A percentile compares a stretch with the other conserved stretches of the same genome.
phyloP scores from a whole-genome alignment of 2,329 filamentous ascomycete genomes.

The Trichoderma sp. region DNA sequence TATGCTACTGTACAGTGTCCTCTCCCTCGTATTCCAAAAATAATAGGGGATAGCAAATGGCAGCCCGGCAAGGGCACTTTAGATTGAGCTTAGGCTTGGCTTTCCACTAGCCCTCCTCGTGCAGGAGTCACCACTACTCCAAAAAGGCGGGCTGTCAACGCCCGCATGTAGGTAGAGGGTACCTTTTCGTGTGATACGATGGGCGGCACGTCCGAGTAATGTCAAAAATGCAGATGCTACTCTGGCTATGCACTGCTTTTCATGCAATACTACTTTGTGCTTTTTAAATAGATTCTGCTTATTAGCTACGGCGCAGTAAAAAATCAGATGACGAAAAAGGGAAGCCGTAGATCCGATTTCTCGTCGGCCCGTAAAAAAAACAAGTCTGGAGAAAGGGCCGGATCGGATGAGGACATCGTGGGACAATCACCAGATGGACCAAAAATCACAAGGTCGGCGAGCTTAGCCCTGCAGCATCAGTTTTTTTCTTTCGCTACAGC shows the following conservation, averaged over 20 bases:
- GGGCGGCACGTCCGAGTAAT: background rate
- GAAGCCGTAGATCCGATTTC: background rate
- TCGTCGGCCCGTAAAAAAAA: background rate
- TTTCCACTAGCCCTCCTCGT: background rate
- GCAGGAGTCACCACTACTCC: background rate
- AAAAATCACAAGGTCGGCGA: background rate
- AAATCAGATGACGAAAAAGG: background rate
- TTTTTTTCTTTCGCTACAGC: background rate
- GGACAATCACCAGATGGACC: background rate
- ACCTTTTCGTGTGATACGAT: background rate
- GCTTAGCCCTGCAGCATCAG: background rate
- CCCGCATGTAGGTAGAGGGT: background rate
- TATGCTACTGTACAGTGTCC: background rate
- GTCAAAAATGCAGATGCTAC: background rate
- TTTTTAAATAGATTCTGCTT: background rate
- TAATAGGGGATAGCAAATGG: background rate
- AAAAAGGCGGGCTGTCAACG: background rate
- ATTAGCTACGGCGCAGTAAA: background rate
- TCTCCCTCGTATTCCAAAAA: constrained; percentile 3
- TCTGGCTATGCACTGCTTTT: background rate
- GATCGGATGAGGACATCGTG: background rate
- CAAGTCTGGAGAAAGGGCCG: background rate
- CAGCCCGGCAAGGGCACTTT: background rate
- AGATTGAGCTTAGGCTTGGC: constrained; percentile 6
- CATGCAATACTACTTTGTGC: background rate